Evolutionary conservation across 495 filamentous ascomycete species (phyloP), one percentile per base, ranked within the genome.

Genomic region (Hypoxylon trugodes): DNA sequence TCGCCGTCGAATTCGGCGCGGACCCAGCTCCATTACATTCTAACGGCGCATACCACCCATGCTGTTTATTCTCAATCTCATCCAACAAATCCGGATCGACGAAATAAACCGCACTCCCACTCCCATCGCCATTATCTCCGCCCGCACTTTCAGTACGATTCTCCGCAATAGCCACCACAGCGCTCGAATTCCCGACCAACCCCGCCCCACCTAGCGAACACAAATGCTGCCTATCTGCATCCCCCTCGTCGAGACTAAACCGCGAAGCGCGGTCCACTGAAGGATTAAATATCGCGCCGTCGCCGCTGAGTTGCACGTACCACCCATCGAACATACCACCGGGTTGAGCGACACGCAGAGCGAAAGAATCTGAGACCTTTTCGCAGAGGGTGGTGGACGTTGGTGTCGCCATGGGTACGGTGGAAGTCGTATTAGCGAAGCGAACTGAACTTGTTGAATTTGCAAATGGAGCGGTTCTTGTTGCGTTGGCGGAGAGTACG

Each of bases 361-460:
- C 61, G 54, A 76, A 73, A 2, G 73, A 59, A 7, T 47, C 37
- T 24, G 58, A 32, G 33, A 60, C 65, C 48, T 68, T 53, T 22
- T 59, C 55, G 61, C 73, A 73, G 26, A 68, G 71, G 19, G 66
- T 30, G 48, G 66, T 68, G 18, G 64, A 2, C 0, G 68, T 68
- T 18, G 65, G 16, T 18, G 49, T 70, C 19, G 77, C 69, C n/a
- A 78, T 67, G n/a, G 70, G n/a, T n/a, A n/a, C n/a, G n/a, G n/a
- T n/a, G n/a, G n/a, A n/a, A n/a, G n/a, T 48, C 22, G 61, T 60
- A 26, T 74, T 74, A 38, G 69, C 74, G 35, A 70, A 76, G 55
- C 65, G 66, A 13, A 32, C 43, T 7, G 69, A 65, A 30, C 74
- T 73, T 60, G 64, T 65, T 18, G 45, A 32, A 21, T 54, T 71